Conservation (phyloP, 2,329 filamentous ascomycete genomes). For the Arthrobotrys iridis region DNA sequence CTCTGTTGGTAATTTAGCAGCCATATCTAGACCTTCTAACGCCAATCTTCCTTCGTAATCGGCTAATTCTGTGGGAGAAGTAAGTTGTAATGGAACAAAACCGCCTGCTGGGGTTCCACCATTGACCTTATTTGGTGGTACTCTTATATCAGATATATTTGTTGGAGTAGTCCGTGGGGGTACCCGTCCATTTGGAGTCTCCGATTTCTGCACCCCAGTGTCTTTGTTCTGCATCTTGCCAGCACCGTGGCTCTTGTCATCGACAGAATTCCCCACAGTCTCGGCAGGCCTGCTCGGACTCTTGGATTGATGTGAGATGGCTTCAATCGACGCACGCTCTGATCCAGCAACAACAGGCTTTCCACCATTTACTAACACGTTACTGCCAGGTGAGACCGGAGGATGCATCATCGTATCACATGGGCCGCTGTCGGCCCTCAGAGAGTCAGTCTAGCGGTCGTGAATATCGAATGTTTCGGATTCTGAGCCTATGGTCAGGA, state of each 20-base stretch:
- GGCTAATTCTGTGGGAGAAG: constrained; percentile 40
- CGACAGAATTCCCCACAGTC: constrained; percentile 48
- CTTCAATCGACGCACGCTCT: constrained; percentile 43
- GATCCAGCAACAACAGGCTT: constrained; percentile 36
- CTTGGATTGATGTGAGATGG: constrained; percentile 32
- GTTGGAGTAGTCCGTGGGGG: constrained; percentile 39
- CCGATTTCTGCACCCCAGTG: constrained; percentile 28
- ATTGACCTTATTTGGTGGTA: constrained; percentile 24
- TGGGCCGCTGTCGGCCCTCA: constrained; percentile 49
- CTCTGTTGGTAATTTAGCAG: constrained; percentile 45
- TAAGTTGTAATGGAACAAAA: constrained; percentile 52
- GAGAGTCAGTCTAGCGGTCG: constrained; percentile 33
- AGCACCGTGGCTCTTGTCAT: constrained; percentile 46
- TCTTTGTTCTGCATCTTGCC: constrained; percentile 47
- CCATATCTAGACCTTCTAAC: constrained; percentile 32
- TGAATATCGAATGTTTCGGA: constrained; percentile 21
- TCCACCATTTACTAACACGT: constrained; percentile 53
- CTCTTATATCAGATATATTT: constrained; percentile 49
- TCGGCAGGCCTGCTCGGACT: constrained; percentile 39
- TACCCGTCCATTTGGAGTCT: constrained; percentile 27
- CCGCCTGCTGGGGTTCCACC: constrained; percentile 37
- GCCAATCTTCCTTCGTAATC: constrained; percentile 28
- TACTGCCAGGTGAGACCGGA: constrained; percentile 52
- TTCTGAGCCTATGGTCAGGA: neutral
- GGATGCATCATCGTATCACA: constrained; percentile 54